Conservation (phyloP, 2,329 filamentous ascomycete species). For the Alternaria alternata region DNA sequence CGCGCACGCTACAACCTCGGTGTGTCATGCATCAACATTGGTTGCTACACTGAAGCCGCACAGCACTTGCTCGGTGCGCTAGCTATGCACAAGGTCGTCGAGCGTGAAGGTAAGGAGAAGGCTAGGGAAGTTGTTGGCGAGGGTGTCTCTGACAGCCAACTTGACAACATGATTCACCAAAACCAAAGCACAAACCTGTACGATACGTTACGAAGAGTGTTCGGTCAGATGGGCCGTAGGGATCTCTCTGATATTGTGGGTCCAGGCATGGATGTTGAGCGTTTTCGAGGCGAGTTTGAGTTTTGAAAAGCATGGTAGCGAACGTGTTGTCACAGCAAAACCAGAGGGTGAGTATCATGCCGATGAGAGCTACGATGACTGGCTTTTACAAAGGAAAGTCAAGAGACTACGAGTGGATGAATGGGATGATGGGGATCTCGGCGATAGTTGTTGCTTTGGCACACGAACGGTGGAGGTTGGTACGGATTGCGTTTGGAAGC, state of each 20-base stretch:
- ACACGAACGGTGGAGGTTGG: slow-evolving; percentile 34
- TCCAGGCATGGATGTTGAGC: slow-evolving; percentile 87
- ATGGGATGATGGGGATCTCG: slow-evolving; percentile 30
- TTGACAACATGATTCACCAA: slow-evolving; percentile 89
- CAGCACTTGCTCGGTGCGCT: slow-evolving; percentile 91
- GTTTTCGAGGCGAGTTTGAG: slow-evolving; percentile 89
- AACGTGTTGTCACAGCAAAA: not conserved
- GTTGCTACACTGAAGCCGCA: slow-evolving; percentile 91
- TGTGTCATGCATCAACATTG: slow-evolving; percentile 96
- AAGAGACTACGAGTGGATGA: slow-evolving; percentile 8
- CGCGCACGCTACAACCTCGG: slow-evolving; percentile 96
- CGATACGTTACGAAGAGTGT: slow-evolving; percentile 93
- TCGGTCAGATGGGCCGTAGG: slow-evolving; percentile 90
- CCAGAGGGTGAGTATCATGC: not conserved
- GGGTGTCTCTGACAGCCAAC: slow-evolving; percentile 70
- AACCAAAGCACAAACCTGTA: slow-evolving; percentile 97
- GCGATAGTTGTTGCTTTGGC: slow-evolving; percentile 45
- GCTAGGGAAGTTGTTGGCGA: slow-evolving; percentile 78
- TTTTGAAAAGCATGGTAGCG: slow-evolving; percentile 61
- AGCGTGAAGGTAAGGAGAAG: slow-evolving; percentile 82
- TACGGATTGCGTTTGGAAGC: slow-evolving; percentile 36
- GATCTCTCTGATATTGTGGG: slow-evolving; percentile 90
- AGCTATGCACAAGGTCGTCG: slow-evolving; percentile 94
- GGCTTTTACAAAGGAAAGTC: slow-evolving; percentile 29
- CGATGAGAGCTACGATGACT: slow-evolving; percentile 19